Evolutionary conservation across 805 yeast genomes (phyloP).

Genomic region (Brettanomyces custersianus): DNA sequence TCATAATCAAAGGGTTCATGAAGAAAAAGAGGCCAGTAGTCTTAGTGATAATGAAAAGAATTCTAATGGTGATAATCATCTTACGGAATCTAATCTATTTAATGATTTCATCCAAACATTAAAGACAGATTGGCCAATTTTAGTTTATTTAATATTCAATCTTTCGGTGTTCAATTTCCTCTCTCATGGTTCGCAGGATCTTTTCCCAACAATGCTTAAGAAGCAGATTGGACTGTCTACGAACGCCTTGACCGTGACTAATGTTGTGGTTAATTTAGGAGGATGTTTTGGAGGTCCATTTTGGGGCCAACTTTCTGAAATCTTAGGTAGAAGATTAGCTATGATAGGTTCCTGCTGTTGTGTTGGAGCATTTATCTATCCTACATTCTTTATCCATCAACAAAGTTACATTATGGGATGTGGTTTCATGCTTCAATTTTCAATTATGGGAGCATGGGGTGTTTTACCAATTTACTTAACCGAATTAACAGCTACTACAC

Average conservation of each 20-base stretch:
- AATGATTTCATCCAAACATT: constrained; percentile 27
- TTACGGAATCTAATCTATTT: constrained; percentile 5
- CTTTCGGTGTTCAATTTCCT: constrained; percentile 68
- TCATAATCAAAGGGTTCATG: constrained; percentile 10
- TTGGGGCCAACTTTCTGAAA: constrained; percentile 47
- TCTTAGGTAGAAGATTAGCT: constrained; percentile 53
- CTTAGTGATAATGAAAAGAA: constrained; percentile 3
- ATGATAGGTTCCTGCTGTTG: constrained; percentile 39
- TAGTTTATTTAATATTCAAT: constrained; percentile 46
- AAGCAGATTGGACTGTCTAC: constrained; percentile 35
- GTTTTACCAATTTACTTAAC: constrained; percentile 58
- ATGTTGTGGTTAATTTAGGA: constrained; percentile 56
- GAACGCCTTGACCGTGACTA: constrained; percentile 50
- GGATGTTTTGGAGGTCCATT: constrained; percentile 58
- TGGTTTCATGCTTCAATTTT: constrained; percentile 50
- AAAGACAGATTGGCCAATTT: constrained; percentile 49
- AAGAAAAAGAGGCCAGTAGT: constrained; percentile 5
- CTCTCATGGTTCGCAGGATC: constrained; percentile 70
- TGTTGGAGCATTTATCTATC: constrained; percentile 56
- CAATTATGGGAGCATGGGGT: constrained; percentile 72
- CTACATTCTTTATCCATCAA: constrained; percentile 41
- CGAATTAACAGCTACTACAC: constrained; percentile 53
- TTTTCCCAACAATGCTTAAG: constrained; percentile 54
- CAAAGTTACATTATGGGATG: constrained; percentile 44
- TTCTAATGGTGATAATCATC: background rate